These are phyloP conservation scores for Solanum sparsipilum DNA, from an alignment of 257 asterid genomes.

Conservation along the genomic window DNA sequence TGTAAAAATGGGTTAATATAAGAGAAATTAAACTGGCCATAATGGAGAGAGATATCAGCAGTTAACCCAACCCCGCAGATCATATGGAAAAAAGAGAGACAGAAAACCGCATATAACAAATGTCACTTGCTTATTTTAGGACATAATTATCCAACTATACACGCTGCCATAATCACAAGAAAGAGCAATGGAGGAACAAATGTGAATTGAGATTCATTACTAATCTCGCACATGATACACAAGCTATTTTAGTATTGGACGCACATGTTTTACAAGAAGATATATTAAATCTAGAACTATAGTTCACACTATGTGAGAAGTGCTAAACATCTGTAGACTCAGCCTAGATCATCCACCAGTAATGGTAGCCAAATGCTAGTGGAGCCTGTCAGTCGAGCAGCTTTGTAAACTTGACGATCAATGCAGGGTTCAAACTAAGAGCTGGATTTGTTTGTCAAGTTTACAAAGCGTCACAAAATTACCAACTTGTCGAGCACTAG, in stretches of 20 bases:
- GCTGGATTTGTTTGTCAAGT: neutral
- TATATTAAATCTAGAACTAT: neutral
- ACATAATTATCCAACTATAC: neutral
- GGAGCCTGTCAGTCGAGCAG: neutral
- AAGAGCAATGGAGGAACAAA: neutral
- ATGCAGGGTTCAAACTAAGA: neutral
- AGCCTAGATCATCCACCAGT: neutral
- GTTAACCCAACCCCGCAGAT: neutral
- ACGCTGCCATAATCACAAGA: neutral
- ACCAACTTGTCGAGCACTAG: neutral
- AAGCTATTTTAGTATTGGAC: neutral
- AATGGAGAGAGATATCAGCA: neutral
- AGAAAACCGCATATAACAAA: neutral
- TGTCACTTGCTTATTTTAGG: neutral
- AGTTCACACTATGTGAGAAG: neutral
- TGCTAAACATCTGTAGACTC: neutral
- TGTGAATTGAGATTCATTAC: neutral
- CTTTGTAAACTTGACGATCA: neutral
- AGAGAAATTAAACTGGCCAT: neutral
- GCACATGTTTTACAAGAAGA: neutral
- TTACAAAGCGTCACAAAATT: neutral
- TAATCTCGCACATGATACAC: neutral
- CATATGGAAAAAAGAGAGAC: neutral
- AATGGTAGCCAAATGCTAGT: neutral
- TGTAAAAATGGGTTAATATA: neutral